A percentile compares a stretch with the other conserved stretches of the same genome.
phyloP scores from a whole-genome alignment of 1,139 yeast species.

The Insectozyma bohioensis region DNA sequence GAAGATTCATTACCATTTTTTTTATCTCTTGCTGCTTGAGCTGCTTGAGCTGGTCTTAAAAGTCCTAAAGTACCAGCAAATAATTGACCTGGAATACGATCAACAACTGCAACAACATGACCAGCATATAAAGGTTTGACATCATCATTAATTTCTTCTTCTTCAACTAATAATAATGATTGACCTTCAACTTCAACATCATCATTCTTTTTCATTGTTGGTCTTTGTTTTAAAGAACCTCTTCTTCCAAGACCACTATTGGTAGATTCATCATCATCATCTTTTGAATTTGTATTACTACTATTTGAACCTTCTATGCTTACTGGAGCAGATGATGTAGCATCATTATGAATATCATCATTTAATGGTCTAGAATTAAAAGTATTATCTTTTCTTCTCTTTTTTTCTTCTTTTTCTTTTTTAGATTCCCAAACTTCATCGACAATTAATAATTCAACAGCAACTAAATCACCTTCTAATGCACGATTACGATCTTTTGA shows the following conservation, averaged over 20 bases:
- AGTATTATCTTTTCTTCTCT: conserved; percentile 78
- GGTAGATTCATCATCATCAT: conserved; percentile 20
- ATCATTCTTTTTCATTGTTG: conserved; percentile 97
- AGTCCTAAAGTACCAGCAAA: conserved; percentile 92
- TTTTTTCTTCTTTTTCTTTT: conserved; percentile 95
- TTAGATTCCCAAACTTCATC: conserved; percentile 98
- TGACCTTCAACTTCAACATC: conserved; percentile 99
- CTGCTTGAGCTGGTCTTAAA: conserved; percentile 94
- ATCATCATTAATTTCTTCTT: conserved; percentile 92
- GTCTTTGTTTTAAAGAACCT: conserved; percentile 92
- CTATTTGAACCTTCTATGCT: conserved; percentile 19
- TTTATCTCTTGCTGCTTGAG: conserved; percentile 75
- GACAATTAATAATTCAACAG: conserved; percentile 88
- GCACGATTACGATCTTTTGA: conserved; percentile 99
- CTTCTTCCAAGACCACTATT: conserved; percentile 61
- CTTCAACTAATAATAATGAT: conserved; percentile 84
- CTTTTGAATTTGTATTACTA: conserved; percentile 17
- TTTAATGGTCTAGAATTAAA: conserved; percentile 38
- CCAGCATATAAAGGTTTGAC: conserved; percentile 95
- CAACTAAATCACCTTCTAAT: conserved; percentile 93
- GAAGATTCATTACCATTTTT: conserved; percentile 52
- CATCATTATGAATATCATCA: conserved; percentile 72
- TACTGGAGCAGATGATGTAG: conserved; percentile 56
- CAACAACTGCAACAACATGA: conserved; percentile 96
- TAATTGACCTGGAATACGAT: conserved; percentile 94